Evolutionary conservation across 345 rosid genomes (phyloP).

Genomic region (Tarenaya hassleriana): DNA sequence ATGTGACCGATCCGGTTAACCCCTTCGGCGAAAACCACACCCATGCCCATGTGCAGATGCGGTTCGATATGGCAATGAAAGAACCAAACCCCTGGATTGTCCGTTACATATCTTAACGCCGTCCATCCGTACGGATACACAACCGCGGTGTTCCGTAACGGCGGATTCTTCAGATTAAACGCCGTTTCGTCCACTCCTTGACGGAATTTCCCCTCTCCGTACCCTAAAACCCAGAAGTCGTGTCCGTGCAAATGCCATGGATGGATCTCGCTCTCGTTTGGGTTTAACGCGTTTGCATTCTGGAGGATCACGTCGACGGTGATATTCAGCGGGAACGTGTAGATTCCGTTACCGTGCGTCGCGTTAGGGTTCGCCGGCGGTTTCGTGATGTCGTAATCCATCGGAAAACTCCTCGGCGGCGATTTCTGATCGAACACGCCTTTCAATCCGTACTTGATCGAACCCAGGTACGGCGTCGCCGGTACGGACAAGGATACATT

Average conservation of each 20-base stretch:
- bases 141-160: conserved; percentile 51
- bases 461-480: conserved; percentile 62
- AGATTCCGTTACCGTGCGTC: conserved; percentile 40
- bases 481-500: conserved; percentile 56
- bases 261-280: conserved; percentile 49
- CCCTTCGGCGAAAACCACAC: conserved; percentile 65
- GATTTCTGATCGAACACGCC: conserved; percentile 27
- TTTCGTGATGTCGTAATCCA: conserved; percentile 39
- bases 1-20: conserved; percentile 31
- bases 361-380: conserved; percentile 48
- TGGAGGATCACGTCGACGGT: conserved; percentile 75
- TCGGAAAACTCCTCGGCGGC: conserved; percentile 34
- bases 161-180: conserved; percentile 58
- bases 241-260: conserved; percentile 93
- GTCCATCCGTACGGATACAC: conserved; percentile 83
- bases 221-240: conserved; percentile 76
- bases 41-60: conserved; percentile 96
- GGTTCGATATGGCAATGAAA: conserved; percentile 91
- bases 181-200: conserved; percentile 27
- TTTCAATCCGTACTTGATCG: conserved; percentile 40
- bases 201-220: conserved; percentile 59
- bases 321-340: conserved; percentile 28
- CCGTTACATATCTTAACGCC: conserved; percentile 65
- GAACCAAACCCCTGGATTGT: conserved; percentile 93
- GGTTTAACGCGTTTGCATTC: conserved; percentile 43